Evolutionary conservation across 805 yeast genomes (phyloP).

Genomic region (Ogataea saltuana): DNA sequence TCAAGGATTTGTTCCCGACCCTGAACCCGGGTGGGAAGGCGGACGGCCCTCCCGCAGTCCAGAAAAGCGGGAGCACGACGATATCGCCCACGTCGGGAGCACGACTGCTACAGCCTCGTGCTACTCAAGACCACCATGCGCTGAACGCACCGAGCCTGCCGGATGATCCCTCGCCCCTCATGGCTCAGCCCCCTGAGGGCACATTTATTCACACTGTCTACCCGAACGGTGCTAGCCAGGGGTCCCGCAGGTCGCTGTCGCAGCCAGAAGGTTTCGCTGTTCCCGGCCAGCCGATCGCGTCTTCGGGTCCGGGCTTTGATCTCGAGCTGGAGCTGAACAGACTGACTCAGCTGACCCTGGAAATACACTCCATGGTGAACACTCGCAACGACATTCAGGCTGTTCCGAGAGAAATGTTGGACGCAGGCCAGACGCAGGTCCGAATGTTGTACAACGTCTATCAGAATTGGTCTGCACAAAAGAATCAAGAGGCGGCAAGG

Average conservation of each 20-base stretch:
- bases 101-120: constrained; percentile 3
- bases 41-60: neutral
- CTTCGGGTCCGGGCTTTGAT: constrained; percentile 5
- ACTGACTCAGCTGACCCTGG: constrained; percentile 20
- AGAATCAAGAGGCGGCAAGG: constrained; percentile 16
- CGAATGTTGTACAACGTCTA: constrained; percentile 16
- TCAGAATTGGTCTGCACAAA: constrained; percentile 20
- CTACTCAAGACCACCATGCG: no score
- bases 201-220: no score
- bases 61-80: no score
- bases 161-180: no score
- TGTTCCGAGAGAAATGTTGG: constrained; percentile 23
- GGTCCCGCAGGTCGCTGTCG: constrained; percentile 2
- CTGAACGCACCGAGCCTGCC: no score
- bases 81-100: constrained; percentile 7
- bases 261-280: neutral
- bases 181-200: no score
- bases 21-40: neutral
- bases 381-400: constrained; percentile 11
- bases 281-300: constrained; percentile 3
- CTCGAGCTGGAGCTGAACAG: constrained; percentile 19
- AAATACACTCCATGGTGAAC: constrained; percentile 20
- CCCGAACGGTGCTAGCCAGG: constrained; percentile 2
- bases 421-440: constrained; percentile 21
- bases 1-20: constrained; percentile 26